Percentiles rank a stretch among this genome's conserved stretches.
Conservation (phyloP, 345 rosid genomes). For the Ailanthus altissimus region DNA sequence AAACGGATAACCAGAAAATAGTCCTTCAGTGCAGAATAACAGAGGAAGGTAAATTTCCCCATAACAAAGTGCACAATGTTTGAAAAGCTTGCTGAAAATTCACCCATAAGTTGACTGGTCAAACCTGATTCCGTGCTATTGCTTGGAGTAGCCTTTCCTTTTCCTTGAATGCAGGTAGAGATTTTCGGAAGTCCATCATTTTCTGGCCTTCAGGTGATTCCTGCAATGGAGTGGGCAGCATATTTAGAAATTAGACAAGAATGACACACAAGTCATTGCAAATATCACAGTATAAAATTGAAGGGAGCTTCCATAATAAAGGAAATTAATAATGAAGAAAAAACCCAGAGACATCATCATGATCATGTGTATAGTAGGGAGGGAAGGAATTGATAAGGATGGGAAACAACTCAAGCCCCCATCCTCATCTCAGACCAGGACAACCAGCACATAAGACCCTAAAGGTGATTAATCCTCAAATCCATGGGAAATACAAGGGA, state of each 20-base stretch:
- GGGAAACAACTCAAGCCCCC: no score
- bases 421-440: no score
- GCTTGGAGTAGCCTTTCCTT: conserved; percentile 94
- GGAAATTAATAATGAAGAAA: no score
- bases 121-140: conserved; percentile 94
- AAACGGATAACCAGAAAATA: neutral
- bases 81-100: conserved; percentile 6
- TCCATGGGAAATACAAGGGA: no score
- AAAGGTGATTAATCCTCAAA: no score
- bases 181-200: conserved; percentile 77
- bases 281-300: conserved; percentile 4
- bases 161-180: conserved; percentile 89
- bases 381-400: no score
- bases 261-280: neutral
- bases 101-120: conserved; percentile 16
- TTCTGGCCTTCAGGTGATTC: conserved; percentile 90
- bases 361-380: no score
- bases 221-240: conserved; percentile 35
- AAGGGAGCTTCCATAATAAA: no score
- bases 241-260: neutral
- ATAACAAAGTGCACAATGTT: neutral
- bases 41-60: conserved; percentile 7
- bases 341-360: no score
- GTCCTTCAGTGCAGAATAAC: conserved; percentile 1
- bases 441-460: no score